Conservation (phyloP, 352 stramenopile species). For the Phytophthora colocasiae region DNA sequence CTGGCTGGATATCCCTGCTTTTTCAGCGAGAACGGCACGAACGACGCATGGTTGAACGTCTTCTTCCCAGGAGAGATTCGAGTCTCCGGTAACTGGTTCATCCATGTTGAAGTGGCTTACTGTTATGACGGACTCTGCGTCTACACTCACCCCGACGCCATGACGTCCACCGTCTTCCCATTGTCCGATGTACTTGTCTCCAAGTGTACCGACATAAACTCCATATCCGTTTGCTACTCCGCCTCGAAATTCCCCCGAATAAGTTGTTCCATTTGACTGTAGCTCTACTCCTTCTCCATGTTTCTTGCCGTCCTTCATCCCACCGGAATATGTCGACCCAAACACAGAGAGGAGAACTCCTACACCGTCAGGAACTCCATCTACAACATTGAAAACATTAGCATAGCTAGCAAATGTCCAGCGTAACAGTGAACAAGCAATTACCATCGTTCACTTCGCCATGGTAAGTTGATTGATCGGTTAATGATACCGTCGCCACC, state of each 20-base stretch:
- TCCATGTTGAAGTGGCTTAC: slow-evolving; percentile 40
- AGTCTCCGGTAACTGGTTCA: slow-evolving; percentile 16
- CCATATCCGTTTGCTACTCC: slow-evolving; percentile 45
- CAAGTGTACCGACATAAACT: slow-evolving; percentile 52
- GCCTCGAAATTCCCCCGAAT: slow-evolving; percentile 44
- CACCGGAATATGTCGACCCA: slow-evolving; percentile 46
- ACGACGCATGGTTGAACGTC: slow-evolving; percentile 35
- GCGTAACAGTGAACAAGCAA: slow-evolving; percentile 4
- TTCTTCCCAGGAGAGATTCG: slow-evolving; percentile 15
- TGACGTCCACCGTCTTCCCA: slow-evolving; percentile 49
- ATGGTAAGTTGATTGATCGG: slow-evolving; percentile 39
- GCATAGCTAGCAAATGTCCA: neutral
- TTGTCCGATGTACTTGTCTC: slow-evolving; percentile 50
- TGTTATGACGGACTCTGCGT: slow-evolving; percentile 36
- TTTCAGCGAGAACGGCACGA: slow-evolving; percentile 49
- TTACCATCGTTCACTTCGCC: slow-evolving; percentile 40
- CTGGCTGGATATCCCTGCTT: slow-evolving; percentile 41
- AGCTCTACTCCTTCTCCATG: slow-evolving; percentile 52
- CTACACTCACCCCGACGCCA: slow-evolving; percentile 47
- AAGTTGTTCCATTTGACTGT: slow-evolving; percentile 47
- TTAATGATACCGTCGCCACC: slow-evolving; percentile 30
- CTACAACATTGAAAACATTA: slow-evolving; percentile 18
- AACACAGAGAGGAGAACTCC: slow-evolving; percentile 48
- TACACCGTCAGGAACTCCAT: slow-evolving; percentile 42
- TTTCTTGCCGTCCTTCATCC: slow-evolving; percentile 43